A percentile compares a stretch with the other conserved stretches of the same genome.
Conservation (phyloP, 2,329 filamentous ascomycete genomes). For the Talaromyces amestolkiae region DNA sequence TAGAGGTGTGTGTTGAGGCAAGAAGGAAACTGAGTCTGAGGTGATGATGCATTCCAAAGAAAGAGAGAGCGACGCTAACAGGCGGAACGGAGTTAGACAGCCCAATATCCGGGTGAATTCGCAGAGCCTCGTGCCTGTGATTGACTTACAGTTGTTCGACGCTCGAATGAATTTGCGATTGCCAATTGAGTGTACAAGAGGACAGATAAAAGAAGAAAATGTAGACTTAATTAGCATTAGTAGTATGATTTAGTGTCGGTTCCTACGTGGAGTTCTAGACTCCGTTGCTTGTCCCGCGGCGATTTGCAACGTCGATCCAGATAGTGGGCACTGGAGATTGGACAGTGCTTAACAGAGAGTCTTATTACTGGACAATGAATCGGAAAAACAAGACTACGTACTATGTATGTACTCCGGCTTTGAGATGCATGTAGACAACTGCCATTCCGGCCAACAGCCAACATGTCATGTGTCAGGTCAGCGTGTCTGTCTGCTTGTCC, state of each 20-base stretch:
- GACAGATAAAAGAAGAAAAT: neutral
- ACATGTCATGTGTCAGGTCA: neutral
- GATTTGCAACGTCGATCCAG: constrained; percentile 4
- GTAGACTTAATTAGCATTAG: neutral
- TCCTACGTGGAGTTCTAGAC: neutral
- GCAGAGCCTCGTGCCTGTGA: neutral
- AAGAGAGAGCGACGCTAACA: neutral
- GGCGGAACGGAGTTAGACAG: constrained; percentile 2
- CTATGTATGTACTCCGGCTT: constrained; percentile 1
- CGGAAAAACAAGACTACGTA: neutral
- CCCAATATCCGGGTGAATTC: neutral
- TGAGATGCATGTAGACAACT: neutral
- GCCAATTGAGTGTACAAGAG: neutral
- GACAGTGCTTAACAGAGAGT: neutral
- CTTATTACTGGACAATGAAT: neutral
- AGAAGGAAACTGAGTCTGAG: neutral
- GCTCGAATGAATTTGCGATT: neutral
- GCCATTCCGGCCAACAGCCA: neutral
- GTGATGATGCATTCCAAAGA: constrained; percentile 2
- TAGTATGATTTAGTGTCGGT: neutral
- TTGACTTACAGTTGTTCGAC: too few relatives aligned
- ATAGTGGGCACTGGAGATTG: neutral
- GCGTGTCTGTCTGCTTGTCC: neutral
- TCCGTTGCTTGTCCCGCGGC: neutral
- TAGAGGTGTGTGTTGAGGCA: neutral